These are phyloP conservation scores for Annulohypoxylon moriforme DNA, from an alignment of 495 filamentous ascomycete species.

Conservation along the genomic window DNA sequence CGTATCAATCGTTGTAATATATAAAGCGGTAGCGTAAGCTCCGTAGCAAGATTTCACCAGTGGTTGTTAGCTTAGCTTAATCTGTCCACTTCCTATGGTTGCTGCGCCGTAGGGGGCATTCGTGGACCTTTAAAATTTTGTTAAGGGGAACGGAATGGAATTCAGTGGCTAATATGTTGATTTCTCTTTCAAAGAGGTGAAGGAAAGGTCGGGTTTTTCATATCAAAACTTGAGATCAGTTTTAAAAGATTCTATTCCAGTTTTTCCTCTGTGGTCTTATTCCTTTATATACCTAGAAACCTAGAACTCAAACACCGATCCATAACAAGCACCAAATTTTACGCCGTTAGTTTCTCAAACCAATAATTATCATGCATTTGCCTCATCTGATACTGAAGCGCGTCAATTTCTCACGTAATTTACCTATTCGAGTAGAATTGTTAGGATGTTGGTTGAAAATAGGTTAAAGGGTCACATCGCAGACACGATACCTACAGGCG, in stretches of 20 bases:
- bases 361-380: not conserved
- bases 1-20: not conserved
- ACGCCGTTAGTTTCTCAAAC: not conserved
- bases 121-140: not conserved
- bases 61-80: too few species aligned
- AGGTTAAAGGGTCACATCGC: not conserved
- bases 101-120: not conserved
- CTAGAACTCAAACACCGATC: not conserved
- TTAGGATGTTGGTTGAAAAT: not conserved
- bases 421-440: not conserved
- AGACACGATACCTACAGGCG: not conserved
- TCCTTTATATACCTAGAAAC: constrained; percentile 1
- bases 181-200: not conserved
- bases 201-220: not conserved
- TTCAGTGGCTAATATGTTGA: not conserved
- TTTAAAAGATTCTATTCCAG: not conserved
- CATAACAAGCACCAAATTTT: not conserved
- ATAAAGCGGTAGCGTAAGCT: not conserved
- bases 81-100: not conserved
- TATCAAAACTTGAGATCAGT: not conserved
- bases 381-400: not conserved
- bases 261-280: not conserved
- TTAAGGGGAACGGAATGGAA: not conserved
- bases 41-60: not conserved
- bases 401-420: not conserved